Evolutionary conservation across 352 stramenopile genomes (phyloP).

Genomic region (Phytophthora uliginosa): DNA sequence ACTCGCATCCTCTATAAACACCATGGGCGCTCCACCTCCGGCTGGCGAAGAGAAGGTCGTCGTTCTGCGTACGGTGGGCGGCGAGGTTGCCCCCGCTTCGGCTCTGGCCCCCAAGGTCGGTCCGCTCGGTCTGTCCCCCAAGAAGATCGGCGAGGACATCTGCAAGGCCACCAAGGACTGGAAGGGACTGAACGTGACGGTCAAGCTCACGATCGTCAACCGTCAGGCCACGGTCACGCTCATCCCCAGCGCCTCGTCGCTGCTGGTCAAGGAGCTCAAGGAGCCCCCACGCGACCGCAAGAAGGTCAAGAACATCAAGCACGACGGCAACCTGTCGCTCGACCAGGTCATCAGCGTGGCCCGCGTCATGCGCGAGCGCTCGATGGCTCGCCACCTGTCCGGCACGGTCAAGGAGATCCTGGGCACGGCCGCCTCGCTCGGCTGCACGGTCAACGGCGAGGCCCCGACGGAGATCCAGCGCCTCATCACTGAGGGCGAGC

Average conservation of each 20-base stretch:
- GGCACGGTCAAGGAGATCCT: conserved; percentile 99
- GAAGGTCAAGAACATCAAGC: conserved; percentile 99
- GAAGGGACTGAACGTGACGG: conserved; percentile 99
- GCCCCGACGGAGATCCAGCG: conserved; percentile 97
- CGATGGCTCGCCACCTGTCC: conserved; percentile 96
- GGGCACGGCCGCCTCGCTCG: conserved; percentile 98
- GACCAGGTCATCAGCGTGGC: conserved; percentile 99
- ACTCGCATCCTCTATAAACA: conserved; percentile 92
- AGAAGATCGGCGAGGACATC: conserved; percentile 99
- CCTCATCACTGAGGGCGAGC: conserved; percentile 97
- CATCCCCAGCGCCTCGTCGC: conserved; percentile 98
- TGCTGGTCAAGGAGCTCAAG: conserved; percentile 99
- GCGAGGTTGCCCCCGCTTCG: conserved; percentile 99
- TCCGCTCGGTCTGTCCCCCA: conserved; percentile 99
- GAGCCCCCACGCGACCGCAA: conserved; percentile 99
- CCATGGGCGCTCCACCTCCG: conserved; percentile 90
- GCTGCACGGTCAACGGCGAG: conserved; percentile 99
- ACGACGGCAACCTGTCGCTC: conserved; percentile 99
- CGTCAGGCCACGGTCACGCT: conserved; percentile 97
- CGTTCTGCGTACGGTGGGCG: conserved; percentile 99
- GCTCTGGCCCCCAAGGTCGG: conserved; percentile 99
- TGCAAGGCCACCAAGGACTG: conserved; percentile 99
- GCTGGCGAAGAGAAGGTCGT: conserved; percentile 94
- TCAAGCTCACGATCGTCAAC: conserved; percentile 99
- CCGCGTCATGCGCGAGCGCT: conserved; percentile 97